Evolutionary conservation across 1,284 basidiomycete genomes (phyloP).

Genomic region (Cryptococcus neoformans): DNA sequence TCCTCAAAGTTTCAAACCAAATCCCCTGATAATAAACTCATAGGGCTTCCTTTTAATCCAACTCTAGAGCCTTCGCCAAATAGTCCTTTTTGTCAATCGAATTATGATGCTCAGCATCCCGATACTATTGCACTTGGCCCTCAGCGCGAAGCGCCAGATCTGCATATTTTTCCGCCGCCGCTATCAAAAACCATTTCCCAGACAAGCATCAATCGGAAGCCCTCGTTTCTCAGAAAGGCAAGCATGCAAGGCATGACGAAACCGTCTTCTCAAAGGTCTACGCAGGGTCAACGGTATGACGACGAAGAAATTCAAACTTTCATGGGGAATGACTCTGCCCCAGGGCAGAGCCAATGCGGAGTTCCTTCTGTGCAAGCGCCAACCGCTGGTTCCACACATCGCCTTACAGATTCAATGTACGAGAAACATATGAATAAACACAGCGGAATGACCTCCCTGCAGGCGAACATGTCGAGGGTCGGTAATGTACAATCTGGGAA

Average conservation of each 20-base stretch:
- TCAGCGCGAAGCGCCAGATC: conserved; percentile 1
- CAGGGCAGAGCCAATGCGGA: not conserved
- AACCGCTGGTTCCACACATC: conserved; percentile 12
- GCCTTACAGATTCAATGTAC: conserved; percentile 14
- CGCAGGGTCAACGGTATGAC: not conserved
- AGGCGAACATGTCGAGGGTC: not conserved
- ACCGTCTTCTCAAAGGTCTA: not conserved
- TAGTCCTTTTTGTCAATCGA: conserved; percentile 19
- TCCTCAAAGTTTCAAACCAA: not conserved
- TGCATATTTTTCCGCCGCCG: not conserved
- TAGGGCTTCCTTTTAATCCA: conserved; percentile 19
- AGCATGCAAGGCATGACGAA: not conserved
- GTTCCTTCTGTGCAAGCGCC: not conserved
- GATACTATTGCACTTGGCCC: conserved; percentile 10
- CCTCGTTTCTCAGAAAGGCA: not conserved
- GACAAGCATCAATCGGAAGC: not conserved
- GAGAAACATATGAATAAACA: not conserved
- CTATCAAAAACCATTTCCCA: not conserved
- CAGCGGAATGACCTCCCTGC: not conserved
- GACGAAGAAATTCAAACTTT: not conserved
- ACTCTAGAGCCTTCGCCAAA: conserved; percentile 30
- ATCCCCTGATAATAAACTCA: not conserved
- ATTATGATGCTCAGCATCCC: conserved; percentile 2
- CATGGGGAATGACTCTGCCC: not conserved
- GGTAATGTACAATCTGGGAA: too few species aligned